Conservation (phyloP, 2,329 filamentous ascomycete genomes). For the Ilyonectria destructans region DNA sequence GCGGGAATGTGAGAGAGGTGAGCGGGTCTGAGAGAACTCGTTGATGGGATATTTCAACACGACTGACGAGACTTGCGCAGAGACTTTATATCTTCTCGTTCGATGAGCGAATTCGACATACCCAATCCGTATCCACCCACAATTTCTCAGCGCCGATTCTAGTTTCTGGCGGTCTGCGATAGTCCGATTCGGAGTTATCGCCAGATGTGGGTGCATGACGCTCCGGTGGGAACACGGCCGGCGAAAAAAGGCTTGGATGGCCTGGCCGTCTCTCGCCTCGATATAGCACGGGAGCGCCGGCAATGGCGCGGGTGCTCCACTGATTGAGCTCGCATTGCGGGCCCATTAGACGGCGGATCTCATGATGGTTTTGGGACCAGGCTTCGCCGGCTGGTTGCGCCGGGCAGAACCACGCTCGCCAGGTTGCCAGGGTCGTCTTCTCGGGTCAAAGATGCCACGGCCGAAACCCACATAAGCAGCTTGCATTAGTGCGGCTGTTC, state of each 20-base stretch:
- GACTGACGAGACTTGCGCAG: background rate
- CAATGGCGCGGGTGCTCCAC: no score
- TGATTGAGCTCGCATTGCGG: no score
- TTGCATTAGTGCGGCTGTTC: slow-evolving; percentile 45
- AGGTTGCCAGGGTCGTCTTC: background rate
- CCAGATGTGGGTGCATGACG: background rate
- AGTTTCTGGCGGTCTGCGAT: background rate
- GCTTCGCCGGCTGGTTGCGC: no score
- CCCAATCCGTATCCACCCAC: slow-evolving; percentile 25
- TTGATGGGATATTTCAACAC: background rate
- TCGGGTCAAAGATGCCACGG: slow-evolving; percentile 8
- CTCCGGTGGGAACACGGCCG: background rate
- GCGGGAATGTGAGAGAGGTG: background rate
- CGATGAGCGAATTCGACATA: slow-evolving; percentile 18
- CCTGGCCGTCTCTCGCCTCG: no score
- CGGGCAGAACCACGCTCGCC: no score
- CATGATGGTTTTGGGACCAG: no score
- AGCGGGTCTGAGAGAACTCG: slow-evolving; percentile 50
- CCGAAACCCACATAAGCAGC: slow-evolving; percentile 38
- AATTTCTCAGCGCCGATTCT: slow-evolving; percentile 37
- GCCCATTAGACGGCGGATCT: no score
- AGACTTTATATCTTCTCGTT: slow-evolving; percentile 5
- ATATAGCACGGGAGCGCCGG: no score
- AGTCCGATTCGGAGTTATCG: background rate
- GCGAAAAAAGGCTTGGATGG: no score